Conservation (phyloP, 345 rosid species). For the Brassica nigra region DNA sequence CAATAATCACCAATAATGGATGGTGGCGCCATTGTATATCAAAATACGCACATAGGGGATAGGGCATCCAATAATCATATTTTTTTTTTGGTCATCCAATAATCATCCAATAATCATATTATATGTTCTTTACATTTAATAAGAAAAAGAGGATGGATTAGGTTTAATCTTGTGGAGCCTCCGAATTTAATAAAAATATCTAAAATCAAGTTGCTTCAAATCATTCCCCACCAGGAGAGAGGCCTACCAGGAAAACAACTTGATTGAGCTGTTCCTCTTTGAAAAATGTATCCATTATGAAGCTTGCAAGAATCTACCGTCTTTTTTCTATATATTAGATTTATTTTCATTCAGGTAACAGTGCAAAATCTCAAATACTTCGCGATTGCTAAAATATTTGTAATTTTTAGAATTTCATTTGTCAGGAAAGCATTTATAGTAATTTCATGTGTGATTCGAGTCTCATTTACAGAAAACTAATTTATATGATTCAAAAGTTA, state of each 20-base stretch:
- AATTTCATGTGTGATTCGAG: background rate
- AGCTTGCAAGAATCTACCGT: no score
- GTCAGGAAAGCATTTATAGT: background rate
- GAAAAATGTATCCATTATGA: no score
- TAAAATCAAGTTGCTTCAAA: no score
- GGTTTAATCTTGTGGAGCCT: constrained; percentile 34
- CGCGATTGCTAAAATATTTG: no score
- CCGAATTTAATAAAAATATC: background rate
- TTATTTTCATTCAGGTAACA: no score
- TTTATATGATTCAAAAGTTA: background rate
- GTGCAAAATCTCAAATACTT: no score
- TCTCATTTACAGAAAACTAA: background rate
- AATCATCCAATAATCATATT: constrained; percentile 11
- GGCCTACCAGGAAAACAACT: no score
- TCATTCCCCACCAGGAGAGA: no score
- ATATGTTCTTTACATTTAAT: background rate
- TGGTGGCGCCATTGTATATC: constrained; percentile 17
- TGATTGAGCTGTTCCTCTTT: no score
- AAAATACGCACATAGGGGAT: background rate
- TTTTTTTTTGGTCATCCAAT: no score
- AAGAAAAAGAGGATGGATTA: constrained; percentile 25
- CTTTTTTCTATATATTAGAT: no score
- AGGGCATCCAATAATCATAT: no score
- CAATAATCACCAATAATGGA: constrained; percentile 27
- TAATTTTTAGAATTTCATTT: background rate